These are phyloP conservation scores for Primulina huaijiensis DNA, from an alignment of 257 asterid species.

Conservation along the genomic window DNA sequence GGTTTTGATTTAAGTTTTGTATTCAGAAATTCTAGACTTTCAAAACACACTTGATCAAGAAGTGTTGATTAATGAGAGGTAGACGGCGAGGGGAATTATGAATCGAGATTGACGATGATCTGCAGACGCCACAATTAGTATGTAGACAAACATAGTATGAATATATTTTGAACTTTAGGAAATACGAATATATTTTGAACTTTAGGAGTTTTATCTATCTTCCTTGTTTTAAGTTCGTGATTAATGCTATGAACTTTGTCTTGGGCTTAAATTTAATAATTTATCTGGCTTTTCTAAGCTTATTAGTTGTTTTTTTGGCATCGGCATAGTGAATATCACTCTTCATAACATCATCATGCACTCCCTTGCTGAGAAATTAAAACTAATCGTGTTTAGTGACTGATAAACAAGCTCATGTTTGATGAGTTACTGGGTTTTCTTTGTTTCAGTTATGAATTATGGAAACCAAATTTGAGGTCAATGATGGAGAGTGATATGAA, in stretches of 20 bases:
- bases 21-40: not conserved
- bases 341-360: conserved; percentile 10
- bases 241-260: not conserved
- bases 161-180: not conserved
- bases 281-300: conserved; percentile 17
- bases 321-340: conserved; percentile 3
- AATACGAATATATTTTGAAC: no score
- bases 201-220: no score
- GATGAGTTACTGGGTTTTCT: conserved; percentile 19
- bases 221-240: no score
- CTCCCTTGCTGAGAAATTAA: conserved; percentile 20
- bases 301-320: conserved; percentile 18
- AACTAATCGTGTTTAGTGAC: not conserved
- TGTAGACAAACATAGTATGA: not conserved
- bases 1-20: not conserved
- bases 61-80: not conserved
- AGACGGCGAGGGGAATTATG: not conserved
- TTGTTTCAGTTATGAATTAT: conserved; percentile 68
- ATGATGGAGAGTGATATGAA: conserved; percentile 91
- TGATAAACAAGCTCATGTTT: conserved; percentile 13
- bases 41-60: not conserved
- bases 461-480: conserved; percentile 97
- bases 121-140: not conserved
- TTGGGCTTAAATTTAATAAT: conserved; percentile 7
- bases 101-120: not conserved